A percentile compares a stretch with the other conserved stretches of the same genome.
Evolutionary conservation across 2,329 filamentous ascomycete genomes (phyloP).

Genomic region (Purpureocillium lavendulum): DNA sequence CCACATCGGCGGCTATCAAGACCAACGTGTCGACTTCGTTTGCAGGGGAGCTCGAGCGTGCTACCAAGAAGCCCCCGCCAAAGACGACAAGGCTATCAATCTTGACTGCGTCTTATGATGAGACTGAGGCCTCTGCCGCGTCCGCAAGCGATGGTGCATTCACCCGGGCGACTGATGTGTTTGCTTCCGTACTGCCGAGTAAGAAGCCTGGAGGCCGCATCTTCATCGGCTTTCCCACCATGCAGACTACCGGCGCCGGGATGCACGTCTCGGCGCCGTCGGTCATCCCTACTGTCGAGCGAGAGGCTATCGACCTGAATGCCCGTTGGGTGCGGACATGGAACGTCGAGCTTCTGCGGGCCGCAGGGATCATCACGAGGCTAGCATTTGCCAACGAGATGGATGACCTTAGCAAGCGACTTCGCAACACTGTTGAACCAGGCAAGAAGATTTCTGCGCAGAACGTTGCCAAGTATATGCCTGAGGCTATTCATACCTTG

Average conservation of each 20-base stretch:
- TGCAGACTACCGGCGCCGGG: conserved; percentile 89
- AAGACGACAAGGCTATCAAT: conserved; percentile 80
- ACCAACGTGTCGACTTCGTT: conserved; percentile 68
- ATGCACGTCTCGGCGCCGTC: conserved; percentile 94
- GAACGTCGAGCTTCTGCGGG: conserved; percentile 89
- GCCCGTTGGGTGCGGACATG: conserved; percentile 89
- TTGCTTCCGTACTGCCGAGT: conserved; percentile 80
- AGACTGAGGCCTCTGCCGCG: conserved; percentile 57
- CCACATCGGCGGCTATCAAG: conserved; percentile 74
- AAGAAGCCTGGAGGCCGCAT: conserved; percentile 77
- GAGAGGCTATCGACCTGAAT: conserved; percentile 94
- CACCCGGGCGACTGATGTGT: conserved; percentile 65
- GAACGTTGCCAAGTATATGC: conserved; percentile 59
- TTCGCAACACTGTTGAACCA: conserved; percentile 37
- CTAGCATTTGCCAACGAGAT: conserved; percentile 87
- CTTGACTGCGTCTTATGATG: conserved; percentile 84
- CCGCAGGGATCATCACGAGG: conserved; percentile 82
- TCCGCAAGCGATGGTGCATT: conserved; percentile 32
- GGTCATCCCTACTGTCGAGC: conserved; percentile 92
- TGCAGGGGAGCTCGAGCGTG: conserved; percentile 79
- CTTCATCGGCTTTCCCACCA: conserved; percentile 96
- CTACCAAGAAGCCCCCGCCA: conserved; percentile 94
- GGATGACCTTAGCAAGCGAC: conserved; percentile 58
- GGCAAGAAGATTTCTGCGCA: conserved; percentile 49
- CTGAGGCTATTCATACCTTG: conserved; percentile 73